These are phyloP conservation scores for Aspergillus versicolor DNA, from an alignment of 2,329 filamentous ascomycete species.

Conservation along the genomic window DNA sequence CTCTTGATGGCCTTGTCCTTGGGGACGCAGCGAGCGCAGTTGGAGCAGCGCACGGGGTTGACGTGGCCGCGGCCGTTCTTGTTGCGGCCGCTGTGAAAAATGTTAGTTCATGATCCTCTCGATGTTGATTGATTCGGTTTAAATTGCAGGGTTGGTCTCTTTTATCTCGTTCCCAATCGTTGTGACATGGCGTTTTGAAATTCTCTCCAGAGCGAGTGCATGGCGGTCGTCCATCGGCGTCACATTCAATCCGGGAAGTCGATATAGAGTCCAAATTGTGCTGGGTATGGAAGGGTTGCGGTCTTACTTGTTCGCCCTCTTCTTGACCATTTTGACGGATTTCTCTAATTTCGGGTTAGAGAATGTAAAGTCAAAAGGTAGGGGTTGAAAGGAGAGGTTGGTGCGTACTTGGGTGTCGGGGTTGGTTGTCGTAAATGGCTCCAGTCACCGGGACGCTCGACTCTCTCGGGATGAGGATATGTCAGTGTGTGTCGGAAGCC, in stretches of 20 bases:
- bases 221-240: slow-evolving; percentile 11
- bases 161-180: slow-evolving; percentile 2
- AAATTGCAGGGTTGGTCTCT: background rate
- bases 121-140: background rate
- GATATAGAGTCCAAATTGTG: slow-evolving; percentile 24
- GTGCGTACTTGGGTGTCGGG: slow-evolving; percentile 42
- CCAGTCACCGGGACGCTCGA: slow-evolving; percentile 34
- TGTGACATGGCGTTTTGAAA: slow-evolving; percentile 1
- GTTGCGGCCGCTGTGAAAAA: slow-evolving; percentile 79
- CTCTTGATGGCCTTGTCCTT: slow-evolving; percentile 99
- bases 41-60: slow-evolving; percentile 96
- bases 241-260: slow-evolving; percentile 7
- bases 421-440: slow-evolving; percentile 40
- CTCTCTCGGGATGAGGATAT: slow-evolving; percentile 34
- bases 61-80: slow-evolving; percentile 99
- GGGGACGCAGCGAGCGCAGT: slow-evolving; percentile 86
- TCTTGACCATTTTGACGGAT: slow-evolving; percentile 71
- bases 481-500: slow-evolving; percentile 38
- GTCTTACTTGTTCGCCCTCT: slow-evolving; percentile 70
- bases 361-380: slow-evolving; percentile 20
- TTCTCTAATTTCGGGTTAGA: slow-evolving; percentile 37
- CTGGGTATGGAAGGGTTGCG: slow-evolving; percentile 29
- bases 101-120: slow-evolving; percentile 12
- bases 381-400: slow-evolving; percentile 23
- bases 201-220: background rate